Base-by-base conservation (phyloP, 1,139 yeast genomes). In the Pichia sp. region DNA sequence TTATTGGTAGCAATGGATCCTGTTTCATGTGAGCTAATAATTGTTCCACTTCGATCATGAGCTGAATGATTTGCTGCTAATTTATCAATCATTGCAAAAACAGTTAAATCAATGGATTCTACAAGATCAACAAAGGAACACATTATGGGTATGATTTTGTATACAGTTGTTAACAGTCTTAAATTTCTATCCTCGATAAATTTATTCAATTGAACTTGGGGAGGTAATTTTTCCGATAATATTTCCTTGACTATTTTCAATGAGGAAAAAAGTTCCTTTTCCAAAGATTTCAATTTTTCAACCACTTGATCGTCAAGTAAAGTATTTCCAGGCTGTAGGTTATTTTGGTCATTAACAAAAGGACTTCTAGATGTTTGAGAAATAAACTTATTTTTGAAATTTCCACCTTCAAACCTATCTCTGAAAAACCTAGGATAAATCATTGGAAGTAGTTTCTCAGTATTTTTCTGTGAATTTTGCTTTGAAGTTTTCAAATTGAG, bases 351-450 rank as follows among this genome's bases (percentile, higher is more conserved):
- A n/a, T 48, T 49, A 24, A 49, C 46, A n/a, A 47, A 41, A 30
- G 48, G 47, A 32, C 39, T 41, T 4, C 11, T 2, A n/a, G 9
- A 20, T 31, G 25, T 46, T 2, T 39, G 46, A 17, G 42, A 26
- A 49, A 75, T 76, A 51, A 79, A 78, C 24, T 84, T 84, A 52
- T 79, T 81, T 39, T 77, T 71, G 80, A 85, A 81, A 50, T 79
- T 78, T 8, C 86, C 88, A 9, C 86, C 89, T 52, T 77, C 78
- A 55, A 77, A 81, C 43, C 74, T 79, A 36, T 77, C 75, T 28
- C 69, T 65, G 8, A 81, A 59, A 52, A 80, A 78, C 44, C 91
- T 64, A n/a, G 89, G 84, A 50, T 78, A 74, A 2, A 77, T 63
- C 54, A 79, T 81, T 0, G 89, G 89, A 22, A 81, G 53, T 12